phyloP scores from a whole-genome alignment of 495 filamentous ascomycete species.

The Podospora fimiseda region DNA sequence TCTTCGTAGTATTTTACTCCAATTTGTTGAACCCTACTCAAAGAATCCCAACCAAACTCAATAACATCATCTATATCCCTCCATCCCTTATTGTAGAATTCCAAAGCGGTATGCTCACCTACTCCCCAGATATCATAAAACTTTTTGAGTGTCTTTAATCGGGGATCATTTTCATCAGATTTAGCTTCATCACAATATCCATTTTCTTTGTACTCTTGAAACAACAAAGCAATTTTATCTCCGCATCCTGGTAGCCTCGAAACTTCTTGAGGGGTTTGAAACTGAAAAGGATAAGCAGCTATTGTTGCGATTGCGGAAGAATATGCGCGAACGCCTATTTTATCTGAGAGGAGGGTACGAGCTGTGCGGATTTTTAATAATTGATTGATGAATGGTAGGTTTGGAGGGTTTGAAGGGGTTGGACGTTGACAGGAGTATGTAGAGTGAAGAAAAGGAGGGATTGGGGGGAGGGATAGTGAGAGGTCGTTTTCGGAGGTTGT shows the following conservation, averaged over 20 bases:
- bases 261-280: constrained; percentile 53
- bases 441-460: constrained; percentile 66
- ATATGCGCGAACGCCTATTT: constrained; percentile 82
- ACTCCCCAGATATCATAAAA: constrained; percentile 90
- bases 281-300: constrained; percentile 64
- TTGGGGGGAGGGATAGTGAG: constrained; percentile 40
- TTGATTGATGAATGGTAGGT: constrained; percentile 67
- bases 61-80: constrained; percentile 68
- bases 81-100: constrained; percentile 83
- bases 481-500: constrained; percentile 69
- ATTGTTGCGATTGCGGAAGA: constrained; percentile 78
- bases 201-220: constrained; percentile 61
- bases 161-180: constrained; percentile 57
- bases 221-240: constrained; percentile 70
- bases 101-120: constrained; percentile 70
- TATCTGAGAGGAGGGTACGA: constrained; percentile 62
- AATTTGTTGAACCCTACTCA: constrained; percentile 82
- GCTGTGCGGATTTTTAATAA: constrained; percentile 69
- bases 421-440: constrained; percentile 78
- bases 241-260: constrained; percentile 72
- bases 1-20: constrained; percentile 96
- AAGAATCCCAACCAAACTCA: constrained; percentile 68
- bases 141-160: constrained; percentile 53
- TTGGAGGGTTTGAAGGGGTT: constrained; percentile 63
- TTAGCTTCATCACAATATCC: constrained; percentile 56